These are phyloP conservation scores for Dothideomycetes sp. DNA, from an alignment of 2,329 filamentous ascomycete genomes.

Conservation along the genomic window DNA sequence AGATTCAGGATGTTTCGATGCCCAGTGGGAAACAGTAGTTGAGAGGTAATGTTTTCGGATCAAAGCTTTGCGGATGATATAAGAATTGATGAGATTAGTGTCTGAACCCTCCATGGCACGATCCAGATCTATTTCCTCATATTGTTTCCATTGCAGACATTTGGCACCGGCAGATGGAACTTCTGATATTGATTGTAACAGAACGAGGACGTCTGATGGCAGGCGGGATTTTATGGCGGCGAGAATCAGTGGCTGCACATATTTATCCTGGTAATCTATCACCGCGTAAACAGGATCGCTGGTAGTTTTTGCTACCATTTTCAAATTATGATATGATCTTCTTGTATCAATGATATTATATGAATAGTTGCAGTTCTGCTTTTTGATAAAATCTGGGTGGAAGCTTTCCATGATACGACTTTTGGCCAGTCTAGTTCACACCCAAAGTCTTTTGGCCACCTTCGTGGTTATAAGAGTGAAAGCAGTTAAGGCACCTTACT, in stretches of 20 bases:
- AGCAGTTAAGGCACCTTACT: background rate
- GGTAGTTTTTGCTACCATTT: background rate
- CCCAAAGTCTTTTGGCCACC: background rate
- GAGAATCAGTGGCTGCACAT: slow-evolving; percentile 78
- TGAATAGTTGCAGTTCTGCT: too few species aligned
- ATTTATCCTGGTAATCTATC: slow-evolving; percentile 75
- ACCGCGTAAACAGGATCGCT: slow-evolving; percentile 49
- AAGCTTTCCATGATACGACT: background rate
- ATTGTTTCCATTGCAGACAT: slow-evolving; percentile 70
- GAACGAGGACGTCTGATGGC: slow-evolving; percentile 29
- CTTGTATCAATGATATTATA: background rate
- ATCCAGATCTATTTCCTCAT: slow-evolving; percentile 81
- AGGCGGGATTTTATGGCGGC: slow-evolving; percentile 56
- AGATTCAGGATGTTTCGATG: slow-evolving; percentile 68
- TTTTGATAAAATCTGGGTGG: too few species aligned
- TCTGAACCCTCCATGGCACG: slow-evolving; percentile 51
- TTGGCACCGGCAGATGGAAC: slow-evolving; percentile 35
- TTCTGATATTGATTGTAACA: slow-evolving; percentile 42
- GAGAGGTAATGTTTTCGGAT: slow-evolving; percentile 94
- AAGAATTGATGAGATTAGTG: slow-evolving; percentile 69
- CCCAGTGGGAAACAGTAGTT: slow-evolving; percentile 73
- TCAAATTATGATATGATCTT: background rate
- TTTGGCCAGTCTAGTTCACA: background rate
- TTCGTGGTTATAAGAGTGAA: too few species aligned
- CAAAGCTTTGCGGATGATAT: slow-evolving; percentile 89